Evolutionary conservation across 2,329 filamentous ascomycete genomes (phyloP).

Genomic region (Neocatenulostroma microsporum): DNA sequence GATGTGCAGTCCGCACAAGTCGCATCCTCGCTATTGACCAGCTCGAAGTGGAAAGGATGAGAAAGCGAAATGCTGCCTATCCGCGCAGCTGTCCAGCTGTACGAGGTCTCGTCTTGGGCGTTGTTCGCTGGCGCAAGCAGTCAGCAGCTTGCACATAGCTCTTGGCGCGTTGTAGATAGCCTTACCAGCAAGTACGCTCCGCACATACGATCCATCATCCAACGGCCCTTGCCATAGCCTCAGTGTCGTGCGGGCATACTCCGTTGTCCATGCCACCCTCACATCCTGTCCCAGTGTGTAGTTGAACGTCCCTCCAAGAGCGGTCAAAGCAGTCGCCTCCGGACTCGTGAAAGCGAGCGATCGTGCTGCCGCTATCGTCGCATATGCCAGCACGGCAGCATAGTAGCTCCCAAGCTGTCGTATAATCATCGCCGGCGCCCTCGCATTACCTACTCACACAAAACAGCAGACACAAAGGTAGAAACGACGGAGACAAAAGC

Average conservation of each 20-base stretch:
- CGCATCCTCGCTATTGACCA: conserved; percentile 4
- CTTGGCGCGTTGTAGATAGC: no score
- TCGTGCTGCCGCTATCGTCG: neutral
- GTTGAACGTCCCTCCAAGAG: conserved; percentile 3
- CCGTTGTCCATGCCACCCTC: conserved; percentile 7
- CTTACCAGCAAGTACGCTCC: conserved; percentile 9
- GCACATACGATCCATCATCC: conserved; percentile 6
- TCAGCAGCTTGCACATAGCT: no score
- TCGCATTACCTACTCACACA: no score
- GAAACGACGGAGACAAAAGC: no score
- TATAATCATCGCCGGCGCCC: no score
- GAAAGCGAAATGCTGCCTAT: neutral
- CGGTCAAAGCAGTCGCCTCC: conserved; percentile 6
- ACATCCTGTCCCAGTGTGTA: conserved; percentile 9
- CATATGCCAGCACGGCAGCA: no score
- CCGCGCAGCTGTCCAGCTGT: conserved; percentile 5
- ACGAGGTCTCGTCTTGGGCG: neutral
- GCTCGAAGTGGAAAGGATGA: conserved; percentile 5
- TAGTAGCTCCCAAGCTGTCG: no score
- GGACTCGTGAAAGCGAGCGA: conserved; percentile 7
- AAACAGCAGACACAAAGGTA: no score
- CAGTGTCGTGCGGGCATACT: conserved; percentile 7
- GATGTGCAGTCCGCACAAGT: conserved; percentile 2
- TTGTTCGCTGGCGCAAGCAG: neutral
- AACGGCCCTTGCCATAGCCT: conserved; percentile 9